Conservation (phyloP, 164 flowering plant genomes). For the Amborella trichopoda region DNA sequence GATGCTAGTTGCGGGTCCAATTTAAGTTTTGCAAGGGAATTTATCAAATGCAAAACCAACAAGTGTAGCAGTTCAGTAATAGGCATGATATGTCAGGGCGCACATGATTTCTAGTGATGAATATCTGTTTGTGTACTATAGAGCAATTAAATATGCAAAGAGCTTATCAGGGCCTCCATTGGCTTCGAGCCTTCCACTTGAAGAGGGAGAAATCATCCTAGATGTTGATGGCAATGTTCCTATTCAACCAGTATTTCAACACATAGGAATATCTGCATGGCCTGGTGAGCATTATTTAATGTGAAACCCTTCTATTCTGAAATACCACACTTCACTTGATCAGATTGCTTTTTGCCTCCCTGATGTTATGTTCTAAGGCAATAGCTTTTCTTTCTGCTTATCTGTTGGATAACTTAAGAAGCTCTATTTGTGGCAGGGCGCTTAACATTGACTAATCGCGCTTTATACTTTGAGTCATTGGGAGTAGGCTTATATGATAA, state of each 20-base stretch:
- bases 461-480: constrained; percentile 76
- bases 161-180: constrained; percentile 21
- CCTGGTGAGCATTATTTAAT: constrained; percentile 47
- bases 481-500: constrained; percentile 78
- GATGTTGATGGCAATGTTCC: constrained; percentile 81
- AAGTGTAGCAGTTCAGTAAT: no score
- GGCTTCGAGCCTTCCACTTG: constrained; percentile 39
- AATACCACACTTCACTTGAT: no score
- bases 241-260: constrained; percentile 81
- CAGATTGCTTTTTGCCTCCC: neutral
- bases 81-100: no score
- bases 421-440: constrained; percentile 38
- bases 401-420: neutral
- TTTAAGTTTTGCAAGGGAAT: no score
- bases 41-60: no score
- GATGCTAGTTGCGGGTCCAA: no score
- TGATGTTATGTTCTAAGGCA: neutral
- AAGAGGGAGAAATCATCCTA: constrained; percentile 57
- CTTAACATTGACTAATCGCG: constrained; percentile 62
- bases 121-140: constrained; percentile 20
- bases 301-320: no score
- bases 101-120: no score
- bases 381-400: neutral
- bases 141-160: constrained; percentile 50
- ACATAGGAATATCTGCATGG: constrained; percentile 82